These are phyloP conservation scores for Xylaria sp. DNA, from an alignment of 495 filamentous ascomycete species.

Conservation along the genomic window DNA sequence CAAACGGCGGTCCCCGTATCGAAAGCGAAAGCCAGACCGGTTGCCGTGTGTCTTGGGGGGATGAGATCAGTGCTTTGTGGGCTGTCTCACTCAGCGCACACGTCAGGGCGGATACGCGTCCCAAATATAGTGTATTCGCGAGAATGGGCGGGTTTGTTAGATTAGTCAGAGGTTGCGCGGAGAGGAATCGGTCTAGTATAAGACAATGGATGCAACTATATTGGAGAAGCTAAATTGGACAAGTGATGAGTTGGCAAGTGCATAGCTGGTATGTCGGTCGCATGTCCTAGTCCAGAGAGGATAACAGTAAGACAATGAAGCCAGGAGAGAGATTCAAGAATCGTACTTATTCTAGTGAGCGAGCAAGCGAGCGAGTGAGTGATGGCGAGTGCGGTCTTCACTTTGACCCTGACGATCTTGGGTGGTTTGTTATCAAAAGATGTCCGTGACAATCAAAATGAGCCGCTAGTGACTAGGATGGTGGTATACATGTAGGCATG, in stretches of 20 bases:
- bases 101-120: background rate
- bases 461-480: conserved; percentile 5
- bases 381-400: background rate
- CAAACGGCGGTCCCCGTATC: background rate
- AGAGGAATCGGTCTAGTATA: conserved; percentile 4
- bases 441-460: conserved; percentile 2
- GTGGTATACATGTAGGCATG: background rate
- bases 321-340: background rate
- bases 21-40: background rate
- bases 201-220: conserved; percentile 21
- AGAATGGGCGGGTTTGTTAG: conserved; percentile 1
- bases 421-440: conserved; percentile 14
- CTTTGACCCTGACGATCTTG: conserved; percentile 18
- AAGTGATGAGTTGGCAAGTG: conserved; percentile 27
- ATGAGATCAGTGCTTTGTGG: background rate
- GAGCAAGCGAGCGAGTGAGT: background rate
- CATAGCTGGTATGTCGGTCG: conserved; percentile 12
- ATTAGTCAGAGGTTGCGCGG: conserved; percentile 5
- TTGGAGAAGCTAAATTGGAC: conserved; percentile 13
- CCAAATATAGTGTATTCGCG: background rate
- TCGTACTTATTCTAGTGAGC: background rate
- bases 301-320: background rate
- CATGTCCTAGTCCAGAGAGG: background rate
- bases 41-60: background rate
- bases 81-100: background rate